Base-by-base conservation (phyloP, 75 land plant species). In the Pinus taeda region DNA sequence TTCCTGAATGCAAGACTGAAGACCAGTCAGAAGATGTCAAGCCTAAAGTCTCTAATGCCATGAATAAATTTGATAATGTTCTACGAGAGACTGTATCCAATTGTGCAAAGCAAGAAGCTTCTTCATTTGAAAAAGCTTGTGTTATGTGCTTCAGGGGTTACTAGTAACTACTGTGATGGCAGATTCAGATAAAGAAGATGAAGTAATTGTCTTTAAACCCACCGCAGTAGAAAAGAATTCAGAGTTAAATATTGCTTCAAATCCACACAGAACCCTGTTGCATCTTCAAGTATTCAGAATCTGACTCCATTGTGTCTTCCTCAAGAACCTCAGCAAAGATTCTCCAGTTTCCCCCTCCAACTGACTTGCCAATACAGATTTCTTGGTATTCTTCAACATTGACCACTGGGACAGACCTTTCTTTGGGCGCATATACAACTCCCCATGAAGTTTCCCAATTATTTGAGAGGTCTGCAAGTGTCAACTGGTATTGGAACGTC, bases 151-250 rank as follows among this genome's bases (percentile, higher is more conserved):
- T 26, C 26, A 26, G 26, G 26, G 26, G 26, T 26, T 26, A 26
- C 26, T 26, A 26, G 26, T 26, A 26, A 26, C 26, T 26, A 26
- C 26, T 26, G 26, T 26, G 26, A 26, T 0, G 26, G 26, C 0
- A 26, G 26, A 26, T 26, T 26, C 26, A 26, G 26, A 26, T 26
- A 26, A 26, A 26, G 26, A 26, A 26, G 26, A 26, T 26, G 26
- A 26, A 26, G 26, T 26, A 26, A 26, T 26, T 26, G 0, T 26
- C 26, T 26, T 26, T 26, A 88, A 90, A 85, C 98, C 98, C 56
- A 75, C 73, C 57, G 77, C 79, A 69, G 60, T 63, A 69, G 88
- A 86, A 60, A 85, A 78, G 53, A 18, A 59, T 64, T 24, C 77
- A 8, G 71, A 15, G 69, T 78, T 69, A 37, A 24, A 21, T 60